Evolutionary conservation across 768 basidiomycete genomes (phyloP).

Genomic region (Pleurotus giganteus): DNA sequence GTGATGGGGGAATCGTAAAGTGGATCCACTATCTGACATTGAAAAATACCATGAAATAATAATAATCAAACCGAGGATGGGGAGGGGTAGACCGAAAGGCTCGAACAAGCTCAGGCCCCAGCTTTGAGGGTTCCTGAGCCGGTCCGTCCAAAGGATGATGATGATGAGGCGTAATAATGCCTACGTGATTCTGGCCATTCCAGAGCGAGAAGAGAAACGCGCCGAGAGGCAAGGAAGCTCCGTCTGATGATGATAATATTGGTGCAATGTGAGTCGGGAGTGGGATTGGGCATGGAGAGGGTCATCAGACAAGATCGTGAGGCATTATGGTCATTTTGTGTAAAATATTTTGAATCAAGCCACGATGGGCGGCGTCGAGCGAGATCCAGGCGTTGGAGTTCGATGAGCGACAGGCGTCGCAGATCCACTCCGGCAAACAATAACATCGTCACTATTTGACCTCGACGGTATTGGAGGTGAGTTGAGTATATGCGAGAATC

Average conservation of each 20-base stretch:
- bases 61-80: not conserved
- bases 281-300: too few species aligned
- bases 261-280: too few species aligned
- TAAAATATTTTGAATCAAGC: not conserved
- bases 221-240: too few species aligned
- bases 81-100: not conserved
- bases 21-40: too few species aligned
- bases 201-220: too few species aligned
- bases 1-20: not conserved
- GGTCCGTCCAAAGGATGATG: not conserved
- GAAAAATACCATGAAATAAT: not conserved
- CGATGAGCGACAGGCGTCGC: constrained; percentile 24
- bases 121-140: not conserved
- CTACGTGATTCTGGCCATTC: too few species aligned
- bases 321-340: too few species aligned
- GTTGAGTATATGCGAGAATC: constrained; percentile 22
- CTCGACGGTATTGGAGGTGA: constrained; percentile 8
- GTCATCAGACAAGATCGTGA: too few species aligned
- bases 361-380: constrained; percentile 14
- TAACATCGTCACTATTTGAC: constrained; percentile 18
- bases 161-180: not conserved
- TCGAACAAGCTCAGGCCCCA: not conserved
- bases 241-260: too few species aligned
- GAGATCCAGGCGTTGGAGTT: constrained; percentile 15
- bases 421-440: constrained; percentile 22